Percentiles rank a stretch among this genome's conserved stretches.
Conservation (phyloP, 2,329 filamentous ascomycete species). For the Aspergillus terreus region DNA sequence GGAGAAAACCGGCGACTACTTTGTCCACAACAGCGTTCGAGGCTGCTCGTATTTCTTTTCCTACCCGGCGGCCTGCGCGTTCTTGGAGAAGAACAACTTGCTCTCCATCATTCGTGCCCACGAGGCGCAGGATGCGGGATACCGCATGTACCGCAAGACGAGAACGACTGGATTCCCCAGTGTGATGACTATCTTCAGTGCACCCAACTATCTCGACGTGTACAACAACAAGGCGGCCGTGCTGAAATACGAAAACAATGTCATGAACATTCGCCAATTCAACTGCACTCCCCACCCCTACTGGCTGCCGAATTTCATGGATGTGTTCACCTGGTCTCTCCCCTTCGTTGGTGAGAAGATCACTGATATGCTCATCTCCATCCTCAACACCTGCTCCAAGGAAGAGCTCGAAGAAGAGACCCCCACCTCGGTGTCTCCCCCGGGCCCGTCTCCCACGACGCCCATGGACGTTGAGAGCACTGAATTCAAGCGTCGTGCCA, state of each 20-base stretch:
- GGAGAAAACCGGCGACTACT: conserved; percentile 97
- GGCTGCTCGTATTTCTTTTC: conserved; percentile 99
- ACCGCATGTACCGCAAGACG: conserved; percentile 99
- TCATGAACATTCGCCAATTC: conserved; percentile 99
- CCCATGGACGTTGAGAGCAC: conserved; percentile 75
- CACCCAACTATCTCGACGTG: conserved; percentile 96
- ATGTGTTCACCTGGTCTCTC: conserved; percentile 99
- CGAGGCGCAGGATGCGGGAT: conserved; percentile 97
- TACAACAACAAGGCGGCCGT: conserved; percentile 99
- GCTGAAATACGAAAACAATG: conserved; percentile 98
- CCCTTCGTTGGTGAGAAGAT: conserved; percentile 99
- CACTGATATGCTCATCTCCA: conserved; percentile 98
- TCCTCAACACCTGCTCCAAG: conserved; percentile 98
- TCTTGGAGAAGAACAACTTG: conserved; percentile 98
- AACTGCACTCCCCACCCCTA: conserved; percentile 99
- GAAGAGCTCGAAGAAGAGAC: conserved; percentile 92
- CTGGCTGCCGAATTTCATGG: conserved; percentile 99
- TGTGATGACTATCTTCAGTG: conserved; percentile 99
- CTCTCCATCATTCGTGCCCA: conserved; percentile 96
- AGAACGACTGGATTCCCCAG: conserved; percentile 96
- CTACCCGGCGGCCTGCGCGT: conserved; percentile 93
- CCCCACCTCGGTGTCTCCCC: conserved; percentile 65
- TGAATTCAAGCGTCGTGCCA: conserved; percentile 90
- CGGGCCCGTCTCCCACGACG: conserved; percentile 72
- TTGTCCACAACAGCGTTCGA: conserved; percentile 96